Conservation (phyloP, 192 early-diverging fungal species). For the Linnemannia elongata region DNA sequence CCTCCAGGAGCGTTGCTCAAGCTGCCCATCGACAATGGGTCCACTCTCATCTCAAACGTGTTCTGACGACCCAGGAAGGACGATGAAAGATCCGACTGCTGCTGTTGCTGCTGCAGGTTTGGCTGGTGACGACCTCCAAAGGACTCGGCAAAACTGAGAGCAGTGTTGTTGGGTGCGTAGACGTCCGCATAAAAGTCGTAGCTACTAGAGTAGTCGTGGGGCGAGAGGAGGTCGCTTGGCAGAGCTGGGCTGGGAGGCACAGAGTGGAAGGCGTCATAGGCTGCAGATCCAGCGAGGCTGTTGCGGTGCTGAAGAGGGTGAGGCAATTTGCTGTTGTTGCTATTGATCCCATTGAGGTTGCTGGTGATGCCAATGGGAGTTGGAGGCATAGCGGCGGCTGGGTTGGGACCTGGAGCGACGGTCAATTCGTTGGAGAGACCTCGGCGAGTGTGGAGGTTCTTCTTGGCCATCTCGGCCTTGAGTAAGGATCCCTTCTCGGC, state of each 20-base stretch:
- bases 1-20: slow-evolving; percentile 40
- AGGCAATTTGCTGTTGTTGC: slow-evolving; percentile 29
- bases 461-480: slow-evolving; percentile 99
- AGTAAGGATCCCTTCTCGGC: slow-evolving; percentile 86
- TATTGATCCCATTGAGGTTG: slow-evolving; percentile 10
- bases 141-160: slow-evolving; percentile 60
- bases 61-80: slow-evolving; percentile 45
- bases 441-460: slow-evolving; percentile 95
- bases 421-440: slow-evolving; percentile 68
- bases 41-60: slow-evolving; percentile 41
- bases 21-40: slow-evolving; percentile 51
- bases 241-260: slow-evolving; percentile 60
- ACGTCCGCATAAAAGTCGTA: slow-evolving; percentile 67
- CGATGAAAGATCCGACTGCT: slow-evolving; percentile 42
- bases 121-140: slow-evolving; percentile 43
- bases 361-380: slow-evolving; percentile 38
- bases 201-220: slow-evolving; percentile 62
- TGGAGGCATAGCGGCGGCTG: slow-evolving; percentile 28
- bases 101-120: slow-evolving; percentile 57
- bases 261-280: slow-evolving; percentile 61
- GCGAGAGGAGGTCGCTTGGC: slow-evolving; percentile 69
- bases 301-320: slow-evolving; percentile 46
- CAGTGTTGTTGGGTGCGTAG: slow-evolving; percentile 52
- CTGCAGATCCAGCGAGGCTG: slow-evolving; percentile 49
- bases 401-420: slow-evolving; percentile 6